Conservation (phyloP, 2,329 filamentous ascomycete species). For the Hypoxylon sp. region DNA sequence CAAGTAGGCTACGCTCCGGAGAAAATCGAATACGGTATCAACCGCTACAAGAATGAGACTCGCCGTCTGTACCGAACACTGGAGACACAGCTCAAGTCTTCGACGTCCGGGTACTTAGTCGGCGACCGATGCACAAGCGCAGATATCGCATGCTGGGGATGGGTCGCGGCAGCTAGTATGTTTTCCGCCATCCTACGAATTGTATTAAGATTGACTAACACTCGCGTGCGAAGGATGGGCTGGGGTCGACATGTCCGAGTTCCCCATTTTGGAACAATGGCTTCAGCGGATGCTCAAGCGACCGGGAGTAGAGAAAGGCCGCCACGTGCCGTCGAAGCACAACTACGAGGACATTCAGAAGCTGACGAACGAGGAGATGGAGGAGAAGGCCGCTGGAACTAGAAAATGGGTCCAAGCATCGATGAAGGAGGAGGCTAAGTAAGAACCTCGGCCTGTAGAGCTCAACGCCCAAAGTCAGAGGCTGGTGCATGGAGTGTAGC, state of each 20-base stretch:
- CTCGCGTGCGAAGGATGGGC: constrained; percentile 63
- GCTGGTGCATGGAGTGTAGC: neutral
- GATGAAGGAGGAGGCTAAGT: constrained; percentile 77
- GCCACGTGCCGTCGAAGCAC: constrained; percentile 78
- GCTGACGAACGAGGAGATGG: constrained; percentile 67
- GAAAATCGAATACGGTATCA: constrained; percentile 84
- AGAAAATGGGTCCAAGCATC: constrained; percentile 76
- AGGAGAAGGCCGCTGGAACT: constrained; percentile 67
- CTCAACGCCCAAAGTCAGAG: neutral
- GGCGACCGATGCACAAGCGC: constrained; percentile 80
- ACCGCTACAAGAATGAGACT: constrained; percentile 87
- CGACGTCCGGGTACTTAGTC: constrained; percentile 71
- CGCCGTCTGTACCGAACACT: constrained; percentile 85
- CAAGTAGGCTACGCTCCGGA: constrained; percentile 79
- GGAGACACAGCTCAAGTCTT: constrained; percentile 76
- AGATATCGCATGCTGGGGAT: constrained; percentile 86
- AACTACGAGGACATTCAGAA: constrained; percentile 68
- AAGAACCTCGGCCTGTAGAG: constrained; percentile 44
- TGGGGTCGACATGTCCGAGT: constrained; percentile 79
- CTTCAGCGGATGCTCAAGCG: constrained; percentile 77
- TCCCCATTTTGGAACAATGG: constrained; percentile 84
- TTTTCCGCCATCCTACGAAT: constrained; percentile 25
- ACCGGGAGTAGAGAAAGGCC: constrained; percentile 80
- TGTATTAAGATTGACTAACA: constrained; percentile 29
- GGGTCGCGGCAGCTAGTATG: constrained; percentile 72